Conservation (phyloP, 306 rosid species). For the Sindora glabra region DNA sequence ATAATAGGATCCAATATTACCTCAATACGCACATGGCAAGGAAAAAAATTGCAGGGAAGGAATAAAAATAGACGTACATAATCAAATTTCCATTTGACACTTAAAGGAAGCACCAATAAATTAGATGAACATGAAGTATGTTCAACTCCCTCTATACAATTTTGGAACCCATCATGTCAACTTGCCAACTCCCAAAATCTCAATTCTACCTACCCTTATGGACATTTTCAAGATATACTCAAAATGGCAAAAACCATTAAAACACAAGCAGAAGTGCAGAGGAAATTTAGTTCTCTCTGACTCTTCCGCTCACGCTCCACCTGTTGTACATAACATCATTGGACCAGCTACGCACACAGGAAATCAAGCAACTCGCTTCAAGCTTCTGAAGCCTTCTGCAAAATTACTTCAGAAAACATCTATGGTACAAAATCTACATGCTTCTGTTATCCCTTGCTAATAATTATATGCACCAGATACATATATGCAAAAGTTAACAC, state of each 20-base stretch:
- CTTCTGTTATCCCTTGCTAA: slow-evolving; percentile 33
- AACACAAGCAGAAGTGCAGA: slow-evolving; percentile 18
- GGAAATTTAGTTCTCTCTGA: slow-evolving; percentile 14
- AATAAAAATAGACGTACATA: no score
- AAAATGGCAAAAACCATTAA: slow-evolving; percentile 14
- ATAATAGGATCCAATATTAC: no score
- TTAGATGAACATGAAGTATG: slow-evolving; percentile 15
- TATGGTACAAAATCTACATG: slow-evolving; percentile 42
- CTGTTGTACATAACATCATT: slow-evolving; percentile 1
- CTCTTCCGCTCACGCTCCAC: slow-evolving; percentile 27
- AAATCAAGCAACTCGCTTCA: slow-evolving; percentile 34
- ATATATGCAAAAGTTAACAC: slow-evolving; percentile 26
- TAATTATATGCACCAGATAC: slow-evolving; percentile 32
- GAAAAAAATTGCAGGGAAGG: no score
- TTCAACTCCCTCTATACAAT: slow-evolving; percentile 38
- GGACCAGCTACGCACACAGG: slow-evolving; percentile 28
- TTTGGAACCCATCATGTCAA: slow-evolving; percentile 31
- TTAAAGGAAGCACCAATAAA: slow-evolving; percentile 13
- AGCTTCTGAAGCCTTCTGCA: slow-evolving; percentile 30
- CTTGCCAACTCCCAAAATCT: slow-evolving; percentile 22
- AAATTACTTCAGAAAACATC: slow-evolving; percentile 26
- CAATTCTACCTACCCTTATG: slow-evolving; percentile 23
- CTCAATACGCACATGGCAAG: no score
- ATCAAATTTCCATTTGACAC: slow-evolving; percentile 8
- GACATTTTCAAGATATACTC: slow-evolving; percentile 33